Evolutionary conservation across 164 flowering plant species (phyloP).

Genomic region (Dillenia suffruticosa): DNA sequence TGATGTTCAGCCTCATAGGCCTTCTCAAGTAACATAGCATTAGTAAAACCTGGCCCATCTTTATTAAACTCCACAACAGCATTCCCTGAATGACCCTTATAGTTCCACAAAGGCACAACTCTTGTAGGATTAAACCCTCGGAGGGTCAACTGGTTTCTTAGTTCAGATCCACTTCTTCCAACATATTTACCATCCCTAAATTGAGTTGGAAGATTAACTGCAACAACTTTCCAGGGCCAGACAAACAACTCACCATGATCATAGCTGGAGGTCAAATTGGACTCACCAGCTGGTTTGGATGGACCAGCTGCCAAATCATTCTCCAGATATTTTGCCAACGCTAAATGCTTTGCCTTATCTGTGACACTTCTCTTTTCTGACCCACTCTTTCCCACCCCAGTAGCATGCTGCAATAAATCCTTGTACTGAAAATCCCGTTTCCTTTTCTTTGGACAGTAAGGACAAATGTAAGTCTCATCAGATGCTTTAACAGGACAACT

Average conservation of each 20-base stretch:
- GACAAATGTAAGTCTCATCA: conserved; percentile 53
- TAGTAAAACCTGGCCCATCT: conserved; percentile 72
- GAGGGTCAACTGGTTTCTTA: conserved; percentile 49
- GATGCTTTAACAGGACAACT: conserved; percentile 34
- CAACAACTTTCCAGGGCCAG: conserved; percentile 79
- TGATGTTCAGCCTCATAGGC: conserved; percentile 59
- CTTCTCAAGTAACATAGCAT: conserved; percentile 79
- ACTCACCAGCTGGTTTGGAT: conserved; percentile 22
- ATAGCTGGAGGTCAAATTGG: conserved; percentile 24
- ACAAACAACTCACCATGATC: conserved; percentile 59
- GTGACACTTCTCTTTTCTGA: conserved; percentile 55
- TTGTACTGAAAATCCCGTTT: conserved; percentile 47
- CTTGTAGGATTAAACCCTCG: conserved; percentile 74
- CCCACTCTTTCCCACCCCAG: conserved; percentile 54
- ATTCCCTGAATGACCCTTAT: conserved; percentile 64
- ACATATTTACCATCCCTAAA: conserved; percentile 57
- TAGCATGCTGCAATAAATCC: conserved; percentile 84
- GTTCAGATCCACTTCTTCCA: conserved; percentile 71
- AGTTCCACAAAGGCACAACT: conserved; percentile 72
- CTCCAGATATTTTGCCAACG: conserved; percentile 60
- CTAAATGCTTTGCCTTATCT: conserved; percentile 73
- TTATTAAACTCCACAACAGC: conserved; percentile 71
- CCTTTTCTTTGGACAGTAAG: conserved; percentile 69
- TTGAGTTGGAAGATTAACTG: conserved; percentile 61
- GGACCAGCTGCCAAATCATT: conserved; percentile 36